Evolutionary conservation across 164 flowering plant genomes (phyloP).

Genomic region (Chimonanthus salicifolius): DNA sequence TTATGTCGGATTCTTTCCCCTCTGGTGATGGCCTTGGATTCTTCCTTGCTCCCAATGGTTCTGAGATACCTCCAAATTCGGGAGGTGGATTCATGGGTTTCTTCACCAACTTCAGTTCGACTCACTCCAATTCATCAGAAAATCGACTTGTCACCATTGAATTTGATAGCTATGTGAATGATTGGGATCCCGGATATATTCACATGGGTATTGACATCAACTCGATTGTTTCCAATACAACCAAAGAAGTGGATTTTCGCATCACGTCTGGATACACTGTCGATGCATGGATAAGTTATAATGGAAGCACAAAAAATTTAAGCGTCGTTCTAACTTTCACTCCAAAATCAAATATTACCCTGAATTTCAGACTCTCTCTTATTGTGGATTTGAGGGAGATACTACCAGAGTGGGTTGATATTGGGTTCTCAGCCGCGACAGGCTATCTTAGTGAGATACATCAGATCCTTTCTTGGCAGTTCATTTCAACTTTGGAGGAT

Average conservation of each 20-base stretch:
- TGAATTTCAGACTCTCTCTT: not conserved
- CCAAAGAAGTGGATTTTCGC: constrained; percentile 18
- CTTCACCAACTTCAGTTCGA: constrained; percentile 9
- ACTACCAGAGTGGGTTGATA: constrained; percentile 18
- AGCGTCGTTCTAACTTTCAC: constrained; percentile 8
- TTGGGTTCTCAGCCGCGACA: constrained; percentile 24
- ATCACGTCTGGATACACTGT: constrained; percentile 6
- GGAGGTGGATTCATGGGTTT: constrained; percentile 38
- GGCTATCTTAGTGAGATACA: constrained; percentile 14
- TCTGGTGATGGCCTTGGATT: constrained; percentile 49
- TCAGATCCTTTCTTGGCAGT: constrained; percentile 17
- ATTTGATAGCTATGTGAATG: constrained; percentile 27
- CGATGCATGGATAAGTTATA: constrained; percentile 29
- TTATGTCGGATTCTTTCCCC: not conserved
- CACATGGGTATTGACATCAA: constrained; percentile 42
- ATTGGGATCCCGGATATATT: constrained; percentile 22
- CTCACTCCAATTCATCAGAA: not conserved
- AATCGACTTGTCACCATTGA: constrained; percentile 31
- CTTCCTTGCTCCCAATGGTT: constrained; percentile 33
- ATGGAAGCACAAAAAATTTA: constrained; percentile 19
- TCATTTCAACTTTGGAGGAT: constrained; percentile 2
- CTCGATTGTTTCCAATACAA: constrained; percentile 18
- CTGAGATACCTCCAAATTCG: constrained; percentile 25
- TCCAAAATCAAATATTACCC: not conserved
- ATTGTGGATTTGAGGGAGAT: constrained; percentile 18